Evolutionary conservation across 179 eudicot species (phyloP).

Genomic region (Patellifolia procumbens): DNA sequence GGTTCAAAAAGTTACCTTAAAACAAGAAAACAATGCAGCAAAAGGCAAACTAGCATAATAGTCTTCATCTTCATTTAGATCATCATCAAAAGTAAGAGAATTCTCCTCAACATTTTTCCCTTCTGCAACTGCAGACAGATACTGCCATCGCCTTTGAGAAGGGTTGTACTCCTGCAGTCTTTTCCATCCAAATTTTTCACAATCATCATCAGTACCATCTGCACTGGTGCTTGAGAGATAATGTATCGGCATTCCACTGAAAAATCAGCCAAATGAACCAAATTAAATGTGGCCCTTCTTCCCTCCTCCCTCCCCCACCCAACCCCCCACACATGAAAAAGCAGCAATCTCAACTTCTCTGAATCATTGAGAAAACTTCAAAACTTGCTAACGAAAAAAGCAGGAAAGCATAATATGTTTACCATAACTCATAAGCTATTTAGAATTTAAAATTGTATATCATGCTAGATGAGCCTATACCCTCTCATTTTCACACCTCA

Average conservation of each 20-base stretch:
- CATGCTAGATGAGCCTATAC: not conserved
- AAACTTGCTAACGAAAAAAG: not conserved
- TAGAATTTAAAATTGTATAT: not conserved
- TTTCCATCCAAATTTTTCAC: constrained; percentile 88
- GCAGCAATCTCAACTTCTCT: not conserved
- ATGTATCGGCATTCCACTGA: constrained; percentile 84
- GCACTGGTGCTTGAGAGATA: constrained; percentile 71
- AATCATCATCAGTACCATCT: constrained; percentile 72
- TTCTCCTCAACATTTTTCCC: constrained; percentile 49
- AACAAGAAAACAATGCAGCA: constrained; percentile 88
- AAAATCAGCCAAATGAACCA: constrained; percentile 12
- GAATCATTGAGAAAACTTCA: not conserved
- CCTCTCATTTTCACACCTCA: not conserved
- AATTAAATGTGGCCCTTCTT: not conserved
- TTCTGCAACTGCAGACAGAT: constrained; percentile 58
- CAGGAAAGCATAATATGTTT: not conserved
- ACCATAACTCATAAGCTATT: not conserved
- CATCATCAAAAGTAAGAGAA: constrained; percentile 53
- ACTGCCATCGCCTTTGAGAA: constrained; percentile 65
- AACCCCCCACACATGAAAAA: too few relatives aligned
- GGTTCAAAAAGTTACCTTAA: constrained; percentile 54
- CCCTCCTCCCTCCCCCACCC: too few relatives aligned
- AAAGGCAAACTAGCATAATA: constrained; percentile 93
- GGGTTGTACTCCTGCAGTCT: constrained; percentile 77
- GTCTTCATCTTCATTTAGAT: constrained; percentile 65